phyloP scores from a whole-genome alignment of 495 filamentous ascomycete genomes.

The Penicillium soppii region DNA sequence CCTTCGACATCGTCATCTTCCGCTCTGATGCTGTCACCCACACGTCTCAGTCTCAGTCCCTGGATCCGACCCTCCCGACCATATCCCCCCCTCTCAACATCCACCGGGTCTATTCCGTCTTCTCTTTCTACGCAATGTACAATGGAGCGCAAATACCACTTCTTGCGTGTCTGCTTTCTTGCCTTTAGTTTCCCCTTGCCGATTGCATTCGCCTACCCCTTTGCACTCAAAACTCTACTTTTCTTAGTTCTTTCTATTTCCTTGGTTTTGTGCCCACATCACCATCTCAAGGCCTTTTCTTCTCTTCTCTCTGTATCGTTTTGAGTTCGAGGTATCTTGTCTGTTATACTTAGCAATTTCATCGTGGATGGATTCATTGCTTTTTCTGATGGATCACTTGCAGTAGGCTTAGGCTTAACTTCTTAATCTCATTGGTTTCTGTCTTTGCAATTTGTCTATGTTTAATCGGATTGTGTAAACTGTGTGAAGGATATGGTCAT shows the following conservation, averaged over 20 bases:
- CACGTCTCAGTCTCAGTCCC: not conserved
- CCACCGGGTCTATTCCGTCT: not conserved
- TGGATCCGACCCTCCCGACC: no score
- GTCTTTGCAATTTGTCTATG: not conserved
- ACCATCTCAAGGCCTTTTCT: conserved; percentile 1
- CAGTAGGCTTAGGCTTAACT: not conserved
- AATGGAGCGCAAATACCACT: conserved; percentile 53
- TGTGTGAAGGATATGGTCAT: no score
- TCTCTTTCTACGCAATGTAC: conserved; percentile 35
- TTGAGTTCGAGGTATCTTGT: conserved; percentile 18
- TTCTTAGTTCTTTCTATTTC: conserved; percentile 2
- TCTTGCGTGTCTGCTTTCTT: conserved; percentile 28
- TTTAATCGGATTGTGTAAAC: not conserved
- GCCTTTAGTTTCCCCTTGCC: conserved; percentile 19
- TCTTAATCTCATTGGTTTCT: not conserved
- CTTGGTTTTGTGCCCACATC: not conserved
- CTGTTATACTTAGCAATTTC: conserved; percentile 10
- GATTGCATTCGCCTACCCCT: conserved; percentile 20
- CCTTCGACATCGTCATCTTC: no score
- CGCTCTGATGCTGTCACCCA: not conserved
- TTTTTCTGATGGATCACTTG: not conserved
- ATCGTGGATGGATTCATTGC: conserved; percentile 3
- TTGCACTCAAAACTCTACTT: conserved; percentile 2
- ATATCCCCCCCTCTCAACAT: not conserved
- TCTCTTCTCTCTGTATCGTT: conserved; percentile 11